These are phyloP conservation scores for Sistotremastrum niveocremeum DNA, from an alignment of 768 basidiomycete genomes.

Conservation along the genomic window DNA sequence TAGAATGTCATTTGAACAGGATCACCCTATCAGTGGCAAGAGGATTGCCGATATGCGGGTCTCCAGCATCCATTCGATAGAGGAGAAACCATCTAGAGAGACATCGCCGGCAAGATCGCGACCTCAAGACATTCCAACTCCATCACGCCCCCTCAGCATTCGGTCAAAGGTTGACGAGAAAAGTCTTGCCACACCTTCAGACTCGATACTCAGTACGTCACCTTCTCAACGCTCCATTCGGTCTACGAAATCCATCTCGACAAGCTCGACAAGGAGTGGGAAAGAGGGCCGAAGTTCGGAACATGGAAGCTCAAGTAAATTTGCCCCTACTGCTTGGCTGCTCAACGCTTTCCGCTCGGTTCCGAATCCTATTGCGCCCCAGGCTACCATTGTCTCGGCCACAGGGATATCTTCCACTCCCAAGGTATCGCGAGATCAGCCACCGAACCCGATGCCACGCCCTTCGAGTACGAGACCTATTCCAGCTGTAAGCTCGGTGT, in stretches of 20 bases:
- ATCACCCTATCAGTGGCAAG: too few relatives aligned
- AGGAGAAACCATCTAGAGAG: slow-evolving; percentile 30
- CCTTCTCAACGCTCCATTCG: slow-evolving; percentile 57
- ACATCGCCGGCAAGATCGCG: background rate
- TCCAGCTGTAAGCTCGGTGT: slow-evolving; percentile 6
- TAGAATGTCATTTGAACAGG: too few relatives aligned
- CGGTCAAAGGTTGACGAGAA: slow-evolving; percentile 9
- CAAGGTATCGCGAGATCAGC: slow-evolving; percentile 12
- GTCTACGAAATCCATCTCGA: slow-evolving; percentile 37
- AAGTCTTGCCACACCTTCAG: slow-evolving; percentile 8
- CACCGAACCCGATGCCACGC: slow-evolving; percentile 2
- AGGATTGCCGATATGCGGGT: too few relatives aligned
- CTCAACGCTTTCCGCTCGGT: slow-evolving; percentile 56
- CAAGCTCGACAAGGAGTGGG: slow-evolving; percentile 27
- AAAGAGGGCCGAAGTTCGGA: slow-evolving; percentile 9
- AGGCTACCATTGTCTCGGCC: slow-evolving; percentile 42
- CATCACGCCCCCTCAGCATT: background rate
- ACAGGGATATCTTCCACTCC: slow-evolving; percentile 16
- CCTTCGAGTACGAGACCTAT: slow-evolving; percentile 19
- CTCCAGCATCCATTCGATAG: slow-evolving; percentile 41
- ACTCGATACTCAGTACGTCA: slow-evolving; percentile 33
- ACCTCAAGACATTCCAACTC: background rate
- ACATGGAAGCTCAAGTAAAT: slow-evolving; percentile 36
- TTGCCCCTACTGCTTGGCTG: slow-evolving; percentile 58
- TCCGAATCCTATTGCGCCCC: slow-evolving; percentile 37